Conservation (phyloP, 2,329 filamentous ascomycete genomes). For the Knufia petricola region DNA sequence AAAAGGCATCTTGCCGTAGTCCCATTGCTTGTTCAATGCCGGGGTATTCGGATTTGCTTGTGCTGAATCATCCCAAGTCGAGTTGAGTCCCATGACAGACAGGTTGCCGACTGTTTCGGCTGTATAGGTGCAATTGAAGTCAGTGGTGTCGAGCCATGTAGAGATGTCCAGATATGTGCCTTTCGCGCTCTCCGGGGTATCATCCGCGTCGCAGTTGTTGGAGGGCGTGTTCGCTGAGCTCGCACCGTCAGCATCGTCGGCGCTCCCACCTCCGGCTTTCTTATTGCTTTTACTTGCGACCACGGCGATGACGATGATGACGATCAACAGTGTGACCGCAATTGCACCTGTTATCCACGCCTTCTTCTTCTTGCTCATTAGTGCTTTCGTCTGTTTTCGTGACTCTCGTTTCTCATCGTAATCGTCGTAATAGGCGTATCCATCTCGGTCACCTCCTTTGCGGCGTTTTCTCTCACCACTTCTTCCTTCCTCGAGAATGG, state of each 20-base stretch:
- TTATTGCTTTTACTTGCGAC: slow-evolving; percentile 52
- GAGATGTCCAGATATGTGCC: slow-evolving; percentile 80
- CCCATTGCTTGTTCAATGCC: slow-evolving; percentile 64
- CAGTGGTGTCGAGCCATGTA: slow-evolving; percentile 78
- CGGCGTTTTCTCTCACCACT: slow-evolving; percentile 38
- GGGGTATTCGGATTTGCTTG: slow-evolving; percentile 72
- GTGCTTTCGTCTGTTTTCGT: slow-evolving; percentile 22
- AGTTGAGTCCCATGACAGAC: slow-evolving; percentile 82
- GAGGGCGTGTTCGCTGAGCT: slow-evolving; percentile 36
- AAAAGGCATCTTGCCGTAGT: slow-evolving; percentile 69
- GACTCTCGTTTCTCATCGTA: slow-evolving; percentile 31
- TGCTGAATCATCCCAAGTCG: slow-evolving; percentile 73
- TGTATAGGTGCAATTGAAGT: slow-evolving; percentile 94
- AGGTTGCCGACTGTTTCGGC: slow-evolving; percentile 72
- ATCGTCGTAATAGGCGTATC: slow-evolving; percentile 33
- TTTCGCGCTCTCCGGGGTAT: slow-evolving; percentile 56
- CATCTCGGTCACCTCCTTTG: slow-evolving; percentile 29
- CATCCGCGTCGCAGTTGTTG: slow-evolving; percentile 42
- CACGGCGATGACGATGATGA: slow-evolving; percentile 60
- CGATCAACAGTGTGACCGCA: slow-evolving; percentile 46
- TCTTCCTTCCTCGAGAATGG: slow-evolving; percentile 57
- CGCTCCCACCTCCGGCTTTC: slow-evolving; percentile 20
- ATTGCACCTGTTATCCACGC: slow-evolving; percentile 48
- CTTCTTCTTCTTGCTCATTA: slow-evolving; percentile 30
- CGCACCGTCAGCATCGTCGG: slow-evolving; percentile 11